phyloP scores from a whole-genome alignment of 2,329 filamentous ascomycete genomes.

The Fusarium concolor region DNA sequence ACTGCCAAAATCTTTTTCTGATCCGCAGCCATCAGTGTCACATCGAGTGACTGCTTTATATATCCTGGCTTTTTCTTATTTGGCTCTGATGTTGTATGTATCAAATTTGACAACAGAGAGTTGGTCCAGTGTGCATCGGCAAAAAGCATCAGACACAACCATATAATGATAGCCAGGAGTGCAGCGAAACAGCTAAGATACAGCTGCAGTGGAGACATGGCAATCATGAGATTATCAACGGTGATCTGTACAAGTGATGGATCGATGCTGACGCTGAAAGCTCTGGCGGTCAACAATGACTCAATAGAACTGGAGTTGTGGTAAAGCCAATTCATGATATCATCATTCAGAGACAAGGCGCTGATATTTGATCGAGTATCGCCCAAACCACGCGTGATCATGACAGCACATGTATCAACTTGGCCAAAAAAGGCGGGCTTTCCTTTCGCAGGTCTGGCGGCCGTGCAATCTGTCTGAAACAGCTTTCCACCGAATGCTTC shows the following conservation, averaged over 20 bases:
- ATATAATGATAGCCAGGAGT: slow-evolving; percentile 2
- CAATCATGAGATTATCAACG: slow-evolving; percentile 30
- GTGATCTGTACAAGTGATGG: slow-evolving; percentile 22
- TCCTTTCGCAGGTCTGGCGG: too few species aligned
- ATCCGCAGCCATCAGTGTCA: background rate
- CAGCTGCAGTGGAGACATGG: slow-evolving; percentile 28
- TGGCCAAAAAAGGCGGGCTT: slow-evolving; percentile 21
- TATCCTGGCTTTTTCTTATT: slow-evolving; percentile 19
- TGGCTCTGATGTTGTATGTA: slow-evolving; percentile 14
- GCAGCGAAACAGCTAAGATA: slow-evolving; percentile 14
- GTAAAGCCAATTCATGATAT: slow-evolving; percentile 9
- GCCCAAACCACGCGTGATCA: slow-evolving; percentile 20
- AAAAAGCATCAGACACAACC: slow-evolving; percentile 19
- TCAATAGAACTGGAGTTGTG: background rate
- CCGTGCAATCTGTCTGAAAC: slow-evolving; percentile 12
- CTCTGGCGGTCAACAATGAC: slow-evolving; percentile 10
- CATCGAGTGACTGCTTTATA: background rate
- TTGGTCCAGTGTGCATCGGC: slow-evolving; percentile 31
- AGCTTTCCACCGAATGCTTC: slow-evolving; percentile 33
- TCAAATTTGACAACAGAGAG: slow-evolving; percentile 22
- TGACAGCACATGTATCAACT: slow-evolving; percentile 31
- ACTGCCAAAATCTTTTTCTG: background rate
- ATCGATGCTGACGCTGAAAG: slow-evolving; percentile 21
- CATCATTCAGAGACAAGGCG: slow-evolving; percentile 17
- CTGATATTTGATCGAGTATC: slow-evolving; percentile 26